These are phyloP conservation scores for Globisporangium spiculum DNA, from an alignment of 352 stramenopile genomes.

Conservation along the genomic window DNA sequence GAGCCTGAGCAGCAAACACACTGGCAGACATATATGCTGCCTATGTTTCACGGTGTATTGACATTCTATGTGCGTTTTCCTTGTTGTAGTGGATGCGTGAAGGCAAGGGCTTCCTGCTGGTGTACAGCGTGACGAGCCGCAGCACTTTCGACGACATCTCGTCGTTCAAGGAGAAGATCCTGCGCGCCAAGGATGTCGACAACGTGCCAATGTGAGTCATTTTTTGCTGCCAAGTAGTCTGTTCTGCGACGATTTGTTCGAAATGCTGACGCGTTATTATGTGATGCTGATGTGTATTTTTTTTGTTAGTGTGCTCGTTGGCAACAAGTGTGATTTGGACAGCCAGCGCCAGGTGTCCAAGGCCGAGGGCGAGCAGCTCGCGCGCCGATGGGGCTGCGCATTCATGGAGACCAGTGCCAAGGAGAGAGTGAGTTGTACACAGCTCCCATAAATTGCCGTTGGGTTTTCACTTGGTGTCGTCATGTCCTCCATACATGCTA, in stretches of 20 bases:
- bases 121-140: conserved; percentile 89
- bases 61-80: not conserved
- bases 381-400: conserved; percentile 71
- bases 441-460: too few species aligned
- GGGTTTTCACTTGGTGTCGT: too few species aligned
- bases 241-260: not conserved
- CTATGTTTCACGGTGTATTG: not conserved
- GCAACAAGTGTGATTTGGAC: conserved; percentile 88
- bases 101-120: conserved; percentile 88
- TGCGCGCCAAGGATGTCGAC: conserved; percentile 87
- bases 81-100: conserved; percentile 88
- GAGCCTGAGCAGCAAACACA: not conserved
- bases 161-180: conserved; percentile 89
- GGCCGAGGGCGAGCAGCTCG: conserved; percentile 62
- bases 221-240: not conserved
- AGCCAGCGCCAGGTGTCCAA: conserved; percentile 65
- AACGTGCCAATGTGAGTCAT: conserved; percentile 69
- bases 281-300: conserved; percentile 4
- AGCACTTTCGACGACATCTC: conserved; percentile 90
- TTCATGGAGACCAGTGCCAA: conserved; percentile 90
- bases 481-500: not conserved
- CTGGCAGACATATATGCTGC: not conserved
- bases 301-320: conserved; percentile 64
- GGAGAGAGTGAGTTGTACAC: conserved; percentile 53
- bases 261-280: not conserved